Percentiles rank a stretch among this genome's conserved stretches.
phyloP scores from a whole-genome alignment of 208 protist species.

The Acanthamoeba royreba region DNA sequence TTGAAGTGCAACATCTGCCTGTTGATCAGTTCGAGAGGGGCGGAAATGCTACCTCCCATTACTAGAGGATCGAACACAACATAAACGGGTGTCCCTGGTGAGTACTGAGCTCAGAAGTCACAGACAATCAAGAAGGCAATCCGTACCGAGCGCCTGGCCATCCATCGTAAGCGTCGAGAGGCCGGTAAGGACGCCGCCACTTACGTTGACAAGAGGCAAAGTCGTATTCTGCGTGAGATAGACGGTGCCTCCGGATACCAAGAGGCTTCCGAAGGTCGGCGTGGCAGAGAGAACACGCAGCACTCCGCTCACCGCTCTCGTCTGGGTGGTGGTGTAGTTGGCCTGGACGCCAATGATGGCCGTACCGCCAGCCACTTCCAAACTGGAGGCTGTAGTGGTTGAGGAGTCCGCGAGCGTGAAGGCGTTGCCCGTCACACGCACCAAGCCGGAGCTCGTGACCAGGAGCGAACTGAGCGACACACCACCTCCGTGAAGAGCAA shows the following conservation, averaged over 20 bases:
- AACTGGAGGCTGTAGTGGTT: background rate
- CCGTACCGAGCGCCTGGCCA: background rate
- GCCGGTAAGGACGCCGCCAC: background rate
- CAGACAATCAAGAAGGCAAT: no score
- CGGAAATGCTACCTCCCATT: background rate
- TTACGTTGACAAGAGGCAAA: background rate
- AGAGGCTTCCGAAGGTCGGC: background rate
- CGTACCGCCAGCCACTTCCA: background rate
- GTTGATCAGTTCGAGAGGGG: background rate
- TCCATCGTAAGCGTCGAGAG: background rate
- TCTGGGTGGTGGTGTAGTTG: background rate
- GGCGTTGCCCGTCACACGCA: background rate
- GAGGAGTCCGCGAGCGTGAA: background rate
- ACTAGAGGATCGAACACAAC: no score
- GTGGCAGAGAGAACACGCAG: background rate
- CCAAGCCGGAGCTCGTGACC: background rate
- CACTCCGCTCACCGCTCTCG: background rate
- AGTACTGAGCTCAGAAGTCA: no score
- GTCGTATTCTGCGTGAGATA: background rate
- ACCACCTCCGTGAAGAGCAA: background rate
- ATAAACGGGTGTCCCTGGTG: no score
- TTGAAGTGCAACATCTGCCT: background rate
- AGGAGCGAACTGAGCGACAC: background rate
- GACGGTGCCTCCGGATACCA: background rate
- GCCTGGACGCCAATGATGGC: background rate